Evolutionary conservation across 2,329 filamentous ascomycete species (phyloP), one percentile per base, ranked within the genome.

Genomic region (Plectosphaerella cucumerina): DNA sequence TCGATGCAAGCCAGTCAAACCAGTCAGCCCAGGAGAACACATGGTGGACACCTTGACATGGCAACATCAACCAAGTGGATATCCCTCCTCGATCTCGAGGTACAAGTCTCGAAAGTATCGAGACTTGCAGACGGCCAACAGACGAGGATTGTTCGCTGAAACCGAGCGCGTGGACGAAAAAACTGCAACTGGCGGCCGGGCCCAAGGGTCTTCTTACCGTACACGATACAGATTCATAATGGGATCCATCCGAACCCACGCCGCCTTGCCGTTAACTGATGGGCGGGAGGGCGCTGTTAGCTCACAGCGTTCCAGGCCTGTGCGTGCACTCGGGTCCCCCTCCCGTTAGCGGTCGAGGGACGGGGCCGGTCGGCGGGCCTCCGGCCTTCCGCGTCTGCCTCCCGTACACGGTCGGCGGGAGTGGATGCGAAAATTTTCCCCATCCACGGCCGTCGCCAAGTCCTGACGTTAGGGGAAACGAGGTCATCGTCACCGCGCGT

Each of bases 151-250:
- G 4, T 31, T 31, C 26, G 26, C 26, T 31, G 26, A 31, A 31
- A 31, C 26, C 26, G 12, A 11, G 26, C 26, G 26, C 26, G 26
- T 31, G 26, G 26, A 31, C 26, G 12, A 31, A 31, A 31, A 31
- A 31, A 31, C 9, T 31, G 26, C 26, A 31, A 31, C 26, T 31
- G 12, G 12, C 26, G 12, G 12, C 4, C 26, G 12, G 26, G 26
- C 26, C 6, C 26, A 31, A 31, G 26, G 26, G 26, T 31, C 26
- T 31, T 31, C 26, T 31, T 31, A 48, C 55, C 55, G 47, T 55
- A 55, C 53, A 56, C 53, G 55, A 50, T 47, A 50, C 45, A 22
- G 42, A 49, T 56, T 53, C 55, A 53, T 56, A 56, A 56, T 56
- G 44, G 47, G 53, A 56, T 56, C 54, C 54, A 56, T 56, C 50